Conservation (phyloP, 106 monocot species). For the Cymbidium sinense region DNA sequence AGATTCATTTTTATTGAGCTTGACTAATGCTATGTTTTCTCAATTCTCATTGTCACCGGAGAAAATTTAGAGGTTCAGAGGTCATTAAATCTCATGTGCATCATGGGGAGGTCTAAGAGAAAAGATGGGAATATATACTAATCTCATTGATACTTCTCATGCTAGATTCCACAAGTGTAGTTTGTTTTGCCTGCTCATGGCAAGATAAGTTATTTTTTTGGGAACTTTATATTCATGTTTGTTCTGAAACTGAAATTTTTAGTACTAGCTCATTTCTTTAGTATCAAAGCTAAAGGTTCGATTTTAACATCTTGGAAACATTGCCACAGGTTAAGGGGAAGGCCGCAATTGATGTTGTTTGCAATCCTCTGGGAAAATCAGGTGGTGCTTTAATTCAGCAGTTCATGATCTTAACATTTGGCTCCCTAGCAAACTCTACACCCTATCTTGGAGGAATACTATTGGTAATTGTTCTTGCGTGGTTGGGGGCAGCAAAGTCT, state of each 20-base stretch:
- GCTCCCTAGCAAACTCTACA: conserved; percentile 92
- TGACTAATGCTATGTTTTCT: background rate
- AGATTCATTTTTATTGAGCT: background rate
- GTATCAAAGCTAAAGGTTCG: background rate
- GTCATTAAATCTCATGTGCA: too few species aligned
- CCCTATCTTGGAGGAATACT: conserved; percentile 97
- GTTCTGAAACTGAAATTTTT: too few species aligned
- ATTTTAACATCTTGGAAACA: background rate
- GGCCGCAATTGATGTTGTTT: conserved; percentile 96
- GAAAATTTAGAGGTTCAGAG: background rate
- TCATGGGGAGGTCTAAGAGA: too few species aligned
- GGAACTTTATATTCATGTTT: background rate
- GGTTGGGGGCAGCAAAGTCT: conserved; percentile 81
- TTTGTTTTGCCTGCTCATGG: background rate
- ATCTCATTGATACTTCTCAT: too few species aligned
- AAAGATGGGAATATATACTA: too few species aligned
- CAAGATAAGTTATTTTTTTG: background rate
- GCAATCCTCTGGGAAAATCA: conserved; percentile 98
- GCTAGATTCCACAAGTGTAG: too few species aligned
- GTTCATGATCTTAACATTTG: conserved; percentile 95
- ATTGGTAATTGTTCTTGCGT: conserved; percentile 84
- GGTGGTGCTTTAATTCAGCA: conserved; percentile 96
- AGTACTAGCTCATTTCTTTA: background rate
- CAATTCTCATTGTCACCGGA: background rate
- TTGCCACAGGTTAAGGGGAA: conserved; percentile 79